Conservation (phyloP, 1,284 basidiomycete species). For the Athelia sp. region DNA sequence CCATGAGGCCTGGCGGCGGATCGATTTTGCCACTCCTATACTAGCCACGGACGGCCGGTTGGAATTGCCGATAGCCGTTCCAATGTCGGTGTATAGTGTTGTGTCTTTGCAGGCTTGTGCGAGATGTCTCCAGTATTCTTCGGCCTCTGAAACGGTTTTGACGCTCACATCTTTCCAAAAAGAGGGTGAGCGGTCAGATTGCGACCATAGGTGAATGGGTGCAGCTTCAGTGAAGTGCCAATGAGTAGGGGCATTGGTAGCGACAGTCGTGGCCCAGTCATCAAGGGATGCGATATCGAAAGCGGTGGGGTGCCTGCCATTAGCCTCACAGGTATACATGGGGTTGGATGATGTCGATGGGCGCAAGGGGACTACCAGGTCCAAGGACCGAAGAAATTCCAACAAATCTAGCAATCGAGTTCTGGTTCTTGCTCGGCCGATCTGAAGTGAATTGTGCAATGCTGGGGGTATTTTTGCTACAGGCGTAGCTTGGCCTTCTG, state of each 20-base stretch:
- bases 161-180: constrained; percentile 47
- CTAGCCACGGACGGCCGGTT: background rate
- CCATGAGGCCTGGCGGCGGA: constrained; percentile 59
- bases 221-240: constrained; percentile 55
- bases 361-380: constrained; percentile 51
- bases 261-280: constrained; percentile 37
- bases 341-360: constrained; percentile 35
- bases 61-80: constrained; percentile 14
- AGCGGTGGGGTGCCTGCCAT: constrained; percentile 33
- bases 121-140: constrained; percentile 54
- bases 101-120: constrained; percentile 37
- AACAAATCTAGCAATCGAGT: constrained; percentile 57
- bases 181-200: constrained; percentile 44
- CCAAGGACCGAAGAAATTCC: constrained; percentile 47
- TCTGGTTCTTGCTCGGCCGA: constrained; percentile 51
- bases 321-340: constrained; percentile 36
- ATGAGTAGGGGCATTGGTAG: constrained; percentile 45
- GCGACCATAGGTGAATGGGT: constrained; percentile 55
- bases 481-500: constrained; percentile 39
- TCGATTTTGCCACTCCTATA: constrained; percentile 29
- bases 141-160: constrained; percentile 29
- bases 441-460: constrained; percentile 45
- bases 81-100: constrained; percentile 17
- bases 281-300: constrained; percentile 42
- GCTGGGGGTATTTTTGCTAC: constrained; percentile 45